Percentiles rank a stretch among this genome's conserved stretches.
Conservation (phyloP, 2,329 filamentous ascomycete species). For the Alternaria sp. region DNA sequence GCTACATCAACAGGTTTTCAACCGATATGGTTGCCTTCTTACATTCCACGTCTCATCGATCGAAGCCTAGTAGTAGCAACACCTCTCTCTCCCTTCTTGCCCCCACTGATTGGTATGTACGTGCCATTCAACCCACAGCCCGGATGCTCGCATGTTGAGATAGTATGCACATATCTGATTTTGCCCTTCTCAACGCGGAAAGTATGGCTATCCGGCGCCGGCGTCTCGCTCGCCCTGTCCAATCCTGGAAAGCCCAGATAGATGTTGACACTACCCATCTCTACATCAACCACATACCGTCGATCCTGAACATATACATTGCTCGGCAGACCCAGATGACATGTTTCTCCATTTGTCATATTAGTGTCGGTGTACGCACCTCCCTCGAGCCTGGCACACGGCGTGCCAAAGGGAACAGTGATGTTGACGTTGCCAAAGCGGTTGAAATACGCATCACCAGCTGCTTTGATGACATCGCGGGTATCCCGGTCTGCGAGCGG, state of each 20-base stretch:
- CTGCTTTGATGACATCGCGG: conserved; percentile 31
- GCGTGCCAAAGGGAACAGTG: conserved; percentile 34
- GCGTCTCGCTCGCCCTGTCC: conserved; percentile 22
- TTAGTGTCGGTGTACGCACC: conserved; percentile 33
- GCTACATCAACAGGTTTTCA: background rate
- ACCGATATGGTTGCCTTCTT: background rate
- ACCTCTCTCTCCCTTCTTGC: background rate
- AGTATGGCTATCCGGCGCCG: conserved; percentile 35
- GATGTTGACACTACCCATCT: conserved; percentile 37
- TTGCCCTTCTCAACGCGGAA: conserved; percentile 39
- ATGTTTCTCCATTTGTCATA: conserved; percentile 25
- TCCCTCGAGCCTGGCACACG: conserved; percentile 38
- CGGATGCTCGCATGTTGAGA: conserved; percentile 31
- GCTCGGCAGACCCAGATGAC: conserved; percentile 33
- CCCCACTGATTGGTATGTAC: conserved; percentile 14
- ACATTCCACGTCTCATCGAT: background rate
- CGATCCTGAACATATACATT: conserved; percentile 31
- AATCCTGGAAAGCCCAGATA: conserved; percentile 34
- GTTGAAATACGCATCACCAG: conserved; percentile 37
- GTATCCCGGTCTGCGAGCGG: conserved; percentile 16
- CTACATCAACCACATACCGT: conserved; percentile 38
- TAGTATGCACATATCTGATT: conserved; percentile 34
- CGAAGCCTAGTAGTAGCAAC: background rate
- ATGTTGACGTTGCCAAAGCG: conserved; percentile 27
- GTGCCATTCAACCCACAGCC: conserved; percentile 31